Evolutionary conservation across 2,329 filamentous ascomycete species (phyloP).

Genomic region (Dactylellina leptospora): DNA sequence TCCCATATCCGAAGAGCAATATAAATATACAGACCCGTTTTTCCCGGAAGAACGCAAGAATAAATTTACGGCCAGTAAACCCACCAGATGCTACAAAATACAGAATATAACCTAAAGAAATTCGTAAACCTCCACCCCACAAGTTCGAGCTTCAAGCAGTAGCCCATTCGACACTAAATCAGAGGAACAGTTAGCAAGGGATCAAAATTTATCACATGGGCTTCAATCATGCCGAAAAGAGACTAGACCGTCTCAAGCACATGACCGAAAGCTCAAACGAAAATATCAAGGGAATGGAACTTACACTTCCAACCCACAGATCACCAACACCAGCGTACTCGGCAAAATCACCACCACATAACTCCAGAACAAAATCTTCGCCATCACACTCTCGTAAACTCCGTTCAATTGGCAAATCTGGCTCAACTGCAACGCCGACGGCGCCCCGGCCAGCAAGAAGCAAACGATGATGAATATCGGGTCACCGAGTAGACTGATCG

Average conservation of each 20-base stretch:
- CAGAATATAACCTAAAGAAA: background rate
- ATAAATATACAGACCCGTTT: background rate
- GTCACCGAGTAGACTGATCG: conserved; percentile 92
- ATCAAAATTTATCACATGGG: background rate
- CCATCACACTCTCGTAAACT: conserved; percentile 95
- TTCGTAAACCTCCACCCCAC: background rate
- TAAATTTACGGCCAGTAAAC: too few relatives aligned
- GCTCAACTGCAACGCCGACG: conserved; percentile 89
- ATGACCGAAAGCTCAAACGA: background rate
- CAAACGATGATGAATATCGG: conserved; percentile 98
- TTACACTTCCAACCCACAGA: conserved; percentile 83
- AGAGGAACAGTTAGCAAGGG: background rate
- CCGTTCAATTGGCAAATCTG: conserved; percentile 99
- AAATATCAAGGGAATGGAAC: conserved; percentile 16
- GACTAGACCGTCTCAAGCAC: background rate
- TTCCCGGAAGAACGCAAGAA: background rate
- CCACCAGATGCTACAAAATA: background rate
- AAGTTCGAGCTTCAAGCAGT: background rate
- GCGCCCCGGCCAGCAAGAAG: conserved; percentile 93
- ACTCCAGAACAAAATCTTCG: conserved; percentile 90
- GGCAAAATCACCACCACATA: conserved; percentile 86
- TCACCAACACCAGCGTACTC: conserved; percentile 87
- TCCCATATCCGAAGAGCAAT: background rate
- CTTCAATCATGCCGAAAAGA: conserved; percentile 20
- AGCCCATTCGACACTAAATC: conserved; percentile 2